These are phyloP conservation scores for Nemania sp. DNA, from an alignment of 2,329 filamentous ascomycete genomes.

Conservation along the genomic window DNA sequence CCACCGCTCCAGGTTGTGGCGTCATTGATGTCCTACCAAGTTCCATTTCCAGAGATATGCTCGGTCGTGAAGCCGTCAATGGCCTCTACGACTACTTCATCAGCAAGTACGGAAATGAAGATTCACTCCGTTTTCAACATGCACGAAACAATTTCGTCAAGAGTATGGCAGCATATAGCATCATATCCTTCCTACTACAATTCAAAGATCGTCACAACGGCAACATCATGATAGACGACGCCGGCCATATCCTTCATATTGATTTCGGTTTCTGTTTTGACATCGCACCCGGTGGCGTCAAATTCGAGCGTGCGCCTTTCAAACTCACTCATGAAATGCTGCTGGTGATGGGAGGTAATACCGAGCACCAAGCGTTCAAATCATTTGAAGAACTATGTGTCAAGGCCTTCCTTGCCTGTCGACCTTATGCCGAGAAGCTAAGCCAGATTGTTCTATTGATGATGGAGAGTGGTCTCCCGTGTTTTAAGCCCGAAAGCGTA, in stretches of 20 bases:
- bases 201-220: constrained; percentile 99
- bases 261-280: constrained; percentile 99
- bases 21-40: constrained; percentile 98
- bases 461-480: constrained; percentile 94
- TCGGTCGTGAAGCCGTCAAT: constrained; percentile 96
- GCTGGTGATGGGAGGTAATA: constrained; percentile 93
- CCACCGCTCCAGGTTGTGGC: constrained; percentile 94
- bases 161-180: constrained; percentile 97
- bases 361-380: constrained; percentile 83
- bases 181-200: constrained; percentile 94
- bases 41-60: constrained; percentile 97
- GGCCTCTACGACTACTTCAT: constrained; percentile 98
- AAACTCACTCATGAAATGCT: constrained; percentile 98
- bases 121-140: constrained; percentile 91
- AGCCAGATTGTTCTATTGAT: constrained; percentile 89
- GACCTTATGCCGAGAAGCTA: constrained; percentile 86
- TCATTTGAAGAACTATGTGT: constrained; percentile 97
- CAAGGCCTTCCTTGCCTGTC: constrained; percentile 88
- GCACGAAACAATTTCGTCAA: constrained; percentile 98
- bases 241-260: constrained; percentile 95
- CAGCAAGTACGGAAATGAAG: constrained; percentile 95
- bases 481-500: constrained; percentile 96
- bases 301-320: constrained; percentile 97
- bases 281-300: constrained; percentile 93
- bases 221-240: constrained; percentile 99